Evolutionary conservation across 371 early-diverging fungal genomes (phyloP).

Genomic region (Mucor plumbeus): DNA sequence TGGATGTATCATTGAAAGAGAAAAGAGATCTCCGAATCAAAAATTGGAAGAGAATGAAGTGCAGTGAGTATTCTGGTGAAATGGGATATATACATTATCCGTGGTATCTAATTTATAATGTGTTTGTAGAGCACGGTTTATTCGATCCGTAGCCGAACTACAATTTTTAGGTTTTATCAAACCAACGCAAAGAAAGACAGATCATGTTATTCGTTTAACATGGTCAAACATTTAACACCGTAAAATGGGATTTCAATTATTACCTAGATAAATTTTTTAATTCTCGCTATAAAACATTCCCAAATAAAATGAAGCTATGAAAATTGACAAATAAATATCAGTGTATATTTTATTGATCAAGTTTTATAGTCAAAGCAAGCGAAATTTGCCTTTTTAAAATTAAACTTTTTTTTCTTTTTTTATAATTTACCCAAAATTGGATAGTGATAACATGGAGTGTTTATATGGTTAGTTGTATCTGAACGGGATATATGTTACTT

Average conservation of each 20-base stretch:
- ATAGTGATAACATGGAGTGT: neutral
- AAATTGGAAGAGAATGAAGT: conserved; percentile 50
- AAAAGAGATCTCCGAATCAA: conserved; percentile 34
- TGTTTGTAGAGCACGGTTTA: conserved; percentile 77
- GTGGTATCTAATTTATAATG: neutral
- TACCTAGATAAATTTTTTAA: neutral
- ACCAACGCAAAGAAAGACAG: conserved; percentile 87
- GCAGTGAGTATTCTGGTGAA: conserved; percentile 36
- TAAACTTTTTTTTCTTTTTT: neutral
- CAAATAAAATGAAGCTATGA: neutral
- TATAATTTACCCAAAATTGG: conserved; percentile 1
- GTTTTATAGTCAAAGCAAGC: neutral
- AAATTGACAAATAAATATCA: too few relatives aligned
- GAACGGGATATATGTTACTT: neutral
- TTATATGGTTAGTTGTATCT: neutral
- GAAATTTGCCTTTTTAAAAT: neutral
- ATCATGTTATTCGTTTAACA: conserved; percentile 87
- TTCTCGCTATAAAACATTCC: neutral
- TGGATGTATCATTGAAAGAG: conserved; percentile 65
- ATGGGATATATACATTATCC: neutral
- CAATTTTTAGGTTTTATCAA: conserved; percentile 90
- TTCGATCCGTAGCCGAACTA: conserved; percentile 82
- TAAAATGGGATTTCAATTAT: neutral
- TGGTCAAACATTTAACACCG: conserved; percentile 71
- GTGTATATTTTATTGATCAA: neutral